These are phyloP conservation scores for Dactylorhiza incarnata DNA, from an alignment of 106 monocot species.

Conservation along the genomic window DNA sequence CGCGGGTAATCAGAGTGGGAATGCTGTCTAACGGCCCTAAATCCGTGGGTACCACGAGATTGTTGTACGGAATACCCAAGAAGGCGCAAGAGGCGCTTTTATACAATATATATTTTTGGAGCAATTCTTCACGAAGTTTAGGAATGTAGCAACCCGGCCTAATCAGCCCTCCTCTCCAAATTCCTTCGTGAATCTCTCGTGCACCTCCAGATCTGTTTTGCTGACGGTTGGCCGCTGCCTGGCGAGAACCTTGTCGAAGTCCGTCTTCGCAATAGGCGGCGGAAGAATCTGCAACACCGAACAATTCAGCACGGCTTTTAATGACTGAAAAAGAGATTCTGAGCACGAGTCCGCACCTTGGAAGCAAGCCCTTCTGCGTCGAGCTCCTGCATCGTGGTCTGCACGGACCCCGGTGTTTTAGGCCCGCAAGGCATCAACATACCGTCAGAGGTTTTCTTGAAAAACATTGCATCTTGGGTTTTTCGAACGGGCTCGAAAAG, in stretches of 20 bases:
- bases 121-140: too few species aligned
- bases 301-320: background rate
- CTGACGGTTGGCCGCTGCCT: slow-evolving; percentile 73
- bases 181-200: slow-evolving; percentile 77
- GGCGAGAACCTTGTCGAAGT: slow-evolving; percentile 68
- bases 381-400: slow-evolving; percentile 77
- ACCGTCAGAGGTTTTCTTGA: slow-evolving; percentile 32
- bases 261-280: slow-evolving; percentile 53
- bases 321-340: too few species aligned
- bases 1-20: too few species aligned
- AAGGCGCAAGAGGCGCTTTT: too few species aligned
- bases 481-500: slow-evolving; percentile 83
- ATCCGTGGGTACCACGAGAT: too few species aligned
- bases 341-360: slow-evolving; percentile 15
- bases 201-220: slow-evolving; percentile 59
- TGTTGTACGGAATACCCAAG: too few species aligned
- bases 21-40: too few species aligned
- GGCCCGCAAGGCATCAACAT: slow-evolving; percentile 77
- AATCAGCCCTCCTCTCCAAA: slow-evolving; percentile 70
- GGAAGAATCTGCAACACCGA: slow-evolving; percentile 46
- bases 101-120: too few species aligned
- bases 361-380: slow-evolving; percentile 54
- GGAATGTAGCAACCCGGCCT: background rate
- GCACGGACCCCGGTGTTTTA: slow-evolving; percentile 49
- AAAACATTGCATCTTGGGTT: slow-evolving; percentile 84